Evolutionary conservation across 2,329 filamentous ascomycete genomes (phyloP).

Genomic region (Cladosporium sphaerospermum): DNA sequence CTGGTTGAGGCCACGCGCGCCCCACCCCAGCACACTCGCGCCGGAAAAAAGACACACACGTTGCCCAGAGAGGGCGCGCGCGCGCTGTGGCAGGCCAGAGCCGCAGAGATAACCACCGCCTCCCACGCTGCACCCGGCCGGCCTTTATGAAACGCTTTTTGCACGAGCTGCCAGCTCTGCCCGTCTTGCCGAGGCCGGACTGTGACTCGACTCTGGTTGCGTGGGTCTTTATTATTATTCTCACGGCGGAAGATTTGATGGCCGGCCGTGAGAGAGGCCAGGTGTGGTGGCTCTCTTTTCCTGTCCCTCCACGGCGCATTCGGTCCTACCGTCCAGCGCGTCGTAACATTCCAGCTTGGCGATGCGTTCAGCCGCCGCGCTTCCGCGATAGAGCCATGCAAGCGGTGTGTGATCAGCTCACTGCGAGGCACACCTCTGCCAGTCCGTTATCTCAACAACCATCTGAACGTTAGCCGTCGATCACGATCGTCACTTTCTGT

Average conservation of each 20-base stretch:
- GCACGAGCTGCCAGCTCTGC: not conserved
- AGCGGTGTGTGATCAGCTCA: not conserved
- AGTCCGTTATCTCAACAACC: not conserved
- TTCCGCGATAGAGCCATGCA: not conserved
- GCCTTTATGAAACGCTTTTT: not conserved
- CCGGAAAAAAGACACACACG: not conserved
- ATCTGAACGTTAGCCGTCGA: not conserved
- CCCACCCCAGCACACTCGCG: not conserved
- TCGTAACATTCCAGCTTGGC: not conserved
- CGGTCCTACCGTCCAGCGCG: not conserved
- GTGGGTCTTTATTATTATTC: no score
- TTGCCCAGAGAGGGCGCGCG: not conserved
- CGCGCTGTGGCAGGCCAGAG: not conserved
- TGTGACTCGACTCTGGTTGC: no score
- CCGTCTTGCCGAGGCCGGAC: no score
- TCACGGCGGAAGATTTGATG: no score
- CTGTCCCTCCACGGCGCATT: not conserved
- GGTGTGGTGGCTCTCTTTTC: not conserved
- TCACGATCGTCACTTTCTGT: no score
- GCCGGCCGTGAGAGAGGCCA: no score
- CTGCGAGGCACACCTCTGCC: not conserved
- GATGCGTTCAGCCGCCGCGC: not conserved
- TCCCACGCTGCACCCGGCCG: not conserved
- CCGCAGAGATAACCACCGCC: not conserved
- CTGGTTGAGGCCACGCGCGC: not conserved